Conservation (phyloP, 371 early-diverging fungal species). For the Haplosporangium sp. region DNA sequence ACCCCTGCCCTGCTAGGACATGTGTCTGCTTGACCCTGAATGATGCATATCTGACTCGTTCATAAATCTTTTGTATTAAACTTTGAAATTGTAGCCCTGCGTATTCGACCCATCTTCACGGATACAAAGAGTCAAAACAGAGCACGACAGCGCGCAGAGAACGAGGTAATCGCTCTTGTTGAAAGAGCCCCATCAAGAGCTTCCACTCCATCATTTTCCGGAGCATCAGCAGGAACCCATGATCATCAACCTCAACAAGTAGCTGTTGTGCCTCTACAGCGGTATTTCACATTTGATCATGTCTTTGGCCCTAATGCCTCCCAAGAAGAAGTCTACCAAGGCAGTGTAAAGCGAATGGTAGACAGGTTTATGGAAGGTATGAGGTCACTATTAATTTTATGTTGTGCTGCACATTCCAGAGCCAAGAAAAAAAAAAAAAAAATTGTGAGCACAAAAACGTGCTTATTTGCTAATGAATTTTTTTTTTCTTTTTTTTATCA, state of each 20-base stretch:
- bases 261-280: conserved; percentile 63
- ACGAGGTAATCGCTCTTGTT: conserved; percentile 61
- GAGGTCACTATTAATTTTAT: neutral
- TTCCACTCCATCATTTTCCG: conserved; percentile 54
- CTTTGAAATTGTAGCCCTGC: conserved; percentile 57
- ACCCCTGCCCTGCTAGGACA: neutral
- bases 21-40: neutral
- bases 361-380: conserved; percentile 91
- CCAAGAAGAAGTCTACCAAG: conserved; percentile 83
- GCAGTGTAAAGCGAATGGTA: conserved; percentile 77
- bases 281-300: conserved; percentile 81
- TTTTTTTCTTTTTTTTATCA: neutral
- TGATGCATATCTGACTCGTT: too few species aligned
- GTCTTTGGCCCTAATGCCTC: conserved; percentile 75
- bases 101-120: conserved; percentile 64
- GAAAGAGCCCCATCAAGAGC: conserved; percentile 49
- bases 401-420: neutral
- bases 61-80: neutral
- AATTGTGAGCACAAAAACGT: conserved; percentile 6
- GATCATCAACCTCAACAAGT: conserved; percentile 38
- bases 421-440: too few species aligned
- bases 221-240: conserved; percentile 10
- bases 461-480: neutral
- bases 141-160: conserved; percentile 56
- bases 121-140: conserved; percentile 30